Conservation (phyloP, 2,329 filamentous ascomycete genomes). For the Calonectria henricotiae region DNA sequence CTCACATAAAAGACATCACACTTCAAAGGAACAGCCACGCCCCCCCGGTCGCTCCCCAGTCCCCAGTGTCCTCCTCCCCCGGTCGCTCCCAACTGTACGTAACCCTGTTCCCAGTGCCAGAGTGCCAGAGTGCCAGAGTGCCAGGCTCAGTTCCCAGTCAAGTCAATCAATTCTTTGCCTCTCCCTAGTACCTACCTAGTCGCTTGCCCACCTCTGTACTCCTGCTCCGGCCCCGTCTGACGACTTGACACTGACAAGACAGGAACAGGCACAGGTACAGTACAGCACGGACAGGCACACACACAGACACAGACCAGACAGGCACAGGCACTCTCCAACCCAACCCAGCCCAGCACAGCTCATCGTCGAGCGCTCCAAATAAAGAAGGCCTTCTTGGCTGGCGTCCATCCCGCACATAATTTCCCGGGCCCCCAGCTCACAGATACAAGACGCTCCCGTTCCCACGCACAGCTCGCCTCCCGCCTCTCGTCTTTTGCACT, state of each 20-base stretch:
- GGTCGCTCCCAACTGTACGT: conserved; percentile 39
- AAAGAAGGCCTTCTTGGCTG: conserved; percentile 50
- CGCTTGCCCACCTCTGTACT: conserved; percentile 37
- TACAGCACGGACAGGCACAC: conserved; percentile 43
- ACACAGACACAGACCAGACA: conserved; percentile 43
- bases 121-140: conserved; percentile 14
- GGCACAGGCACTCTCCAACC: conserved; percentile 40
- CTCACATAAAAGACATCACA: conserved; percentile 26
- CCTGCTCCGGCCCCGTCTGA: conserved; percentile 44
- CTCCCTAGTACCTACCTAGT: conserved; percentile 30
- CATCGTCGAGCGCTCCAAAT: conserved; percentile 46
- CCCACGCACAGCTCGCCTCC: conserved; percentile 44
- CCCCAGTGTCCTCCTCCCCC: conserved; percentile 44
- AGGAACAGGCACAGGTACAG: conserved; percentile 39
- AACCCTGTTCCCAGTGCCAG: conserved; percentile 45
- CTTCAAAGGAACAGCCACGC: conserved; percentile 42
- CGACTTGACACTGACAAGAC: conserved; percentile 46
- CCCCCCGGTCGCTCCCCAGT: conserved; percentile 47
- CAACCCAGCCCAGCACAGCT: conserved; percentile 25
- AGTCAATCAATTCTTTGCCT: conserved; percentile 40
- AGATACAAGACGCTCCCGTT: conserved; percentile 42
- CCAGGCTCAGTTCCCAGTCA: conserved; percentile 46
- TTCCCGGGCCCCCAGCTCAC: conserved; percentile 50
- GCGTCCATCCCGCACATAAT: conserved; percentile 50
- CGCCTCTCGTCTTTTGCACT: conserved; percentile 35